Evolutionary conservation across 768 basidiomycete species (phyloP), one percentile per base, ranked within the genome.

Genomic region (Obba rivulosa): DNA sequence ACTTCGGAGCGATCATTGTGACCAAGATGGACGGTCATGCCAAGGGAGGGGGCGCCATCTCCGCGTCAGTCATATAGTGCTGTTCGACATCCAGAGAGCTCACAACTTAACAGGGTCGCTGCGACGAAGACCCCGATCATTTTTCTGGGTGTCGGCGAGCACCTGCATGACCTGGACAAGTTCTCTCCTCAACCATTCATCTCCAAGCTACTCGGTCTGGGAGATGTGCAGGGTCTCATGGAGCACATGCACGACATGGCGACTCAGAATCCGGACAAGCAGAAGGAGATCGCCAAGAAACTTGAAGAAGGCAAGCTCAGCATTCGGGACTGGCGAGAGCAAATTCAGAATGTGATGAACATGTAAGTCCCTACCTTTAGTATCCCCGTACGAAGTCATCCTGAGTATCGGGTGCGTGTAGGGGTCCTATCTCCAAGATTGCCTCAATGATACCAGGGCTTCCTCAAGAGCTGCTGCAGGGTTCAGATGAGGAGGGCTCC

Each of bases 21-120:
- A 99, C 96, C 10, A 99, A 99, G 70, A 92, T 99, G 84, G 96
- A 99, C 58, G 96, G 96, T 3, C 96, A 99, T 60, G 96, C 96
- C 1, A 98, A 96, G 65, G 96, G 96, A 48, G 96, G 96, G 66
- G 96, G 96, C 20, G 96, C 96, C 24, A 98, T 99, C 51, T 99
- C 96, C 39, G 95, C 95, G 95, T 97, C 69, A 51, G 92, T 76
- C 18, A 3, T n/a, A 41, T 39, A 14, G 10, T 16, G 14, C 22
- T 11, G n/a, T 34, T 10, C 8, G 10, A 8, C 14, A 39, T 3
- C 8, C 17, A 41, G 5, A 18, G 20, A 43, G 40, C 25, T 40
- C 36, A n/a, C 17, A 23, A 18, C 28, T n/a, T 25, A 13, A 40
- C 61, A 96, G 94, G 53, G 96, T 99, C 40, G 96, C 96, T n/a